Conservation (phyloP, 164 flowering plant genomes). For the Buxus sempervirens region DNA sequence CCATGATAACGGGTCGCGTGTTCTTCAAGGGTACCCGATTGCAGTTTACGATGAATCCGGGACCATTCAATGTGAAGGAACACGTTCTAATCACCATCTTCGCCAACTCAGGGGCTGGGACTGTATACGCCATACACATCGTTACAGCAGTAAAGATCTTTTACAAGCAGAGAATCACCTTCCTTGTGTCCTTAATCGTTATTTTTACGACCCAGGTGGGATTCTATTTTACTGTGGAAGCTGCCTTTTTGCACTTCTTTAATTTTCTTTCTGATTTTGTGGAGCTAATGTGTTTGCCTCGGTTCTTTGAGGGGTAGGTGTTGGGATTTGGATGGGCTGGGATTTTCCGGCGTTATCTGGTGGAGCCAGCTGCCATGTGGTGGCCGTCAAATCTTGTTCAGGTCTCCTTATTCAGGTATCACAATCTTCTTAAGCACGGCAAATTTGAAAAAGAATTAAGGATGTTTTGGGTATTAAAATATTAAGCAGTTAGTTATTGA, state of each 20-base stretch:
- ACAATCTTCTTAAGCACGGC: neutral
- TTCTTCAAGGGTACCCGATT: constrained; percentile 55
- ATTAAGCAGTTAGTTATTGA: too few relatives aligned
- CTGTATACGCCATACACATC: constrained; percentile 82
- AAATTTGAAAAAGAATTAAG: too few relatives aligned
- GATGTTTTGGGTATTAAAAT: too few relatives aligned
- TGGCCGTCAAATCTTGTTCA: constrained; percentile 93
- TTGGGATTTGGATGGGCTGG: constrained; percentile 98
- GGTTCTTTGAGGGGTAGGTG: constrained; percentile 51
- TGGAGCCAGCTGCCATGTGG: constrained; percentile 97
- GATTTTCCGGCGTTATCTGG: constrained; percentile 67
- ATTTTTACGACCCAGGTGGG: constrained; percentile 75
- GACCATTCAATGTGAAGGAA: constrained; percentile 90
- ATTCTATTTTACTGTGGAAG: neutral
- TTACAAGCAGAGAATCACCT: constrained; percentile 53
- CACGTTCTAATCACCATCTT: constrained; percentile 92
- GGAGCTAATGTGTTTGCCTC: neutral
- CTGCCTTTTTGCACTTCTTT: neutral
- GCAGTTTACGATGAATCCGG: constrained; percentile 82
- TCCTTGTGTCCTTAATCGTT: constrained; percentile 64
- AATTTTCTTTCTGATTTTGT: too few relatives aligned
- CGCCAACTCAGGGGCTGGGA: constrained; percentile 88
- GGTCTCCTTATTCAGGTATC: constrained; percentile 82
- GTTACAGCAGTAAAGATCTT: constrained; percentile 75
- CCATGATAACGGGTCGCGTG: constrained; percentile 40